Percentiles rank a stretch among this genome's conserved stretches.
Evolutionary conservation across 2,329 filamentous ascomycete genomes (phyloP).

Genomic region (Aspergillus bombycis): DNA sequence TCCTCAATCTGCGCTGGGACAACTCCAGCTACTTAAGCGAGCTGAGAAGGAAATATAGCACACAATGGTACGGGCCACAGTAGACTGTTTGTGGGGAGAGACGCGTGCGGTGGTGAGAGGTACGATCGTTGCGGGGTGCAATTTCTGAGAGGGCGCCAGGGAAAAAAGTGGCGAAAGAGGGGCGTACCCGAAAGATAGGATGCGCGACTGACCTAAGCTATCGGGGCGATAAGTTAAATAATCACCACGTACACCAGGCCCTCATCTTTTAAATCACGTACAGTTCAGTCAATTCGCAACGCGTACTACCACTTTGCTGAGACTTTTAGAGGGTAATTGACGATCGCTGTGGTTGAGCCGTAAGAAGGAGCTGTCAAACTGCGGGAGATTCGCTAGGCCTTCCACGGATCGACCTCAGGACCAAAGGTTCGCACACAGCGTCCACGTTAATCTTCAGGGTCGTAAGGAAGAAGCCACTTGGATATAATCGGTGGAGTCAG

Average conservation of each 20-base stretch:
- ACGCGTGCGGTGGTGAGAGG: background rate
- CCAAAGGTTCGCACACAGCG: constrained; percentile 25
- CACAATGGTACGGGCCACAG: background rate
- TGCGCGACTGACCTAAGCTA: constrained; percentile 9
- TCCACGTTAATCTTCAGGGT: constrained; percentile 14
- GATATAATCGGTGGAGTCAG: background rate
- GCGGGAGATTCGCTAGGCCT: constrained; percentile 37
- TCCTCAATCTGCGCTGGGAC: constrained; percentile 5
- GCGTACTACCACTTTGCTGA: constrained; percentile 10
- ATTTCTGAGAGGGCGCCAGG: constrained; percentile 12
- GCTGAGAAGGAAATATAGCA: background rate
- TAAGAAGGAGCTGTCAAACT: constrained; percentile 33
- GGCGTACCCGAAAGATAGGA: constrained; percentile 15
- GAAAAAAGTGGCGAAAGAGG: constrained; percentile 19
- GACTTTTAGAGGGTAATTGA: constrained; percentile 6
- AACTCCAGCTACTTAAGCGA: background rate
- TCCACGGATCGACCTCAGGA: constrained; percentile 33
- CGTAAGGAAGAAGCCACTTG: background rate
- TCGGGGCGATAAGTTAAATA: constrained; percentile 8
- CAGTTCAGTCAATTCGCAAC: background rate
- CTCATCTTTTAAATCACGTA: background rate
- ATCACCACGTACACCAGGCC: background rate
- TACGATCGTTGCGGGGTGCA: constrained; percentile 12
- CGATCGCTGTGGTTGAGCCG: constrained; percentile 31
- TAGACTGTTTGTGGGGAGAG: background rate